Evolutionary conservation across 768 basidiomycete genomes (phyloP).

Genomic region (Trichaptum fuscoviolaceum): DNA sequence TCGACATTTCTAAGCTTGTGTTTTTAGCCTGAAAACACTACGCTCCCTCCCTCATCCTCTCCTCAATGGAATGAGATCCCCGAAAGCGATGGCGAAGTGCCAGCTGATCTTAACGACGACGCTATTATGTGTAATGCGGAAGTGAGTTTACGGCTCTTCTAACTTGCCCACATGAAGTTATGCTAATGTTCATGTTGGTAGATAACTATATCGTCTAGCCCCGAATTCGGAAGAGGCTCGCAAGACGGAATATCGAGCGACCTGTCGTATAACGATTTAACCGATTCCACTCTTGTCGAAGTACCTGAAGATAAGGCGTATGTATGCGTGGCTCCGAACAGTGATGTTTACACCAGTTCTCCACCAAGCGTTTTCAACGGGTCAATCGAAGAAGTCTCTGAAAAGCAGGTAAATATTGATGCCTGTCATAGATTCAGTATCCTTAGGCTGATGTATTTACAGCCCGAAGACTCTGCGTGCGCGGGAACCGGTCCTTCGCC

Average conservation of each 20-base stretch:
- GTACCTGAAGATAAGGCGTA: neutral
- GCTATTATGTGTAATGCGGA: neutral
- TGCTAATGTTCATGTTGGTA: neutral
- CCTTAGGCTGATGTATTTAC: neutral
- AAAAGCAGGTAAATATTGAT: neutral
- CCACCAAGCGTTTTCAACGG: neutral
- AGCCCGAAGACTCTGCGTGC: neutral
- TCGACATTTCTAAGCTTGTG: neutral
- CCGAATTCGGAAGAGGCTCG: neutral
- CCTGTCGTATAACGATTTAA: neutral
- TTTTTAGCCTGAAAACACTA: neutral
- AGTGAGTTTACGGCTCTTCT: neutral
- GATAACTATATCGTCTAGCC: neutral
- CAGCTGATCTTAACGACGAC: neutral
- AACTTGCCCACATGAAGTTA: neutral
- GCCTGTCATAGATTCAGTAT: neutral
- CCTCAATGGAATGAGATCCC: neutral
- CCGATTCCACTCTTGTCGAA: neutral
- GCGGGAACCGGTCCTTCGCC: neutral
- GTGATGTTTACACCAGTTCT: neutral
- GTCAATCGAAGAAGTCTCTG: neutral
- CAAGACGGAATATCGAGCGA: neutral
- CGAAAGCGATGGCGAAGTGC: neutral
- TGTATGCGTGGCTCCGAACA: neutral
- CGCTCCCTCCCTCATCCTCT: neutral